These are phyloP conservation scores for Histomonas meleagridis DNA, from an alignment of 208 protist species.

Conservation along the genomic window DNA sequence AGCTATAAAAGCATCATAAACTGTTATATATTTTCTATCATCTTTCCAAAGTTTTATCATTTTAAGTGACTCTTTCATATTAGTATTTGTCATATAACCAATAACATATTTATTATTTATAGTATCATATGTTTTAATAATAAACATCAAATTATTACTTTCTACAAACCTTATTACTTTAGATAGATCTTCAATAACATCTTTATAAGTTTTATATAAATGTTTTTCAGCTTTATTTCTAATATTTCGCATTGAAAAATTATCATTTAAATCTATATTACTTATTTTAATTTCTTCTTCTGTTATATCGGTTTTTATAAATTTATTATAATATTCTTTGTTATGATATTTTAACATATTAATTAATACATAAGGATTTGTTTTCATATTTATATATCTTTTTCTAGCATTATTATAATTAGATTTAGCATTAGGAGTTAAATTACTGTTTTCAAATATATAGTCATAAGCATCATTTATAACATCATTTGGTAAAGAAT, in stretches of 20 bases:
- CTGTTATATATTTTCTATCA: too few relatives aligned
- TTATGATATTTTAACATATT: not conserved
- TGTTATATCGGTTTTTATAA: not conserved
- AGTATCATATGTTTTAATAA: not conserved
- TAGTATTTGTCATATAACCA: too few relatives aligned
- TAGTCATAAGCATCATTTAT: not conserved
- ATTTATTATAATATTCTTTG: not conserved
- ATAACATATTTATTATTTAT: too few relatives aligned
- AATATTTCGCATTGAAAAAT: not conserved
- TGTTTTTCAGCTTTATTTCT: not conserved
- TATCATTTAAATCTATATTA: not conserved
- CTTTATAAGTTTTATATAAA: not conserved
- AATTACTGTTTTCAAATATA: not conserved
- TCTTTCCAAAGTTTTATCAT: too few relatives aligned
- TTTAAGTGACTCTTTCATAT: too few relatives aligned
- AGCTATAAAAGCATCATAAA: too few relatives aligned
- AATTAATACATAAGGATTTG: not conserved
- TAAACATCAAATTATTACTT: not conserved
- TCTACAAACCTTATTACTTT: not conserved
- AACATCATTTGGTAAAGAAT: not conserved
- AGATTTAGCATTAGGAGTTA: not conserved
- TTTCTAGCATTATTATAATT: not conserved
- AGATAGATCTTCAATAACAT: not conserved
- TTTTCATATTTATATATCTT: not conserved
- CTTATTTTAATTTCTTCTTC: not conserved